A percentile compares a stretch with the other conserved stretches of the same genome.
phyloP scores from a whole-genome alignment of 2,329 filamentous ascomycete species.

The Aspergillus sojae region DNA sequence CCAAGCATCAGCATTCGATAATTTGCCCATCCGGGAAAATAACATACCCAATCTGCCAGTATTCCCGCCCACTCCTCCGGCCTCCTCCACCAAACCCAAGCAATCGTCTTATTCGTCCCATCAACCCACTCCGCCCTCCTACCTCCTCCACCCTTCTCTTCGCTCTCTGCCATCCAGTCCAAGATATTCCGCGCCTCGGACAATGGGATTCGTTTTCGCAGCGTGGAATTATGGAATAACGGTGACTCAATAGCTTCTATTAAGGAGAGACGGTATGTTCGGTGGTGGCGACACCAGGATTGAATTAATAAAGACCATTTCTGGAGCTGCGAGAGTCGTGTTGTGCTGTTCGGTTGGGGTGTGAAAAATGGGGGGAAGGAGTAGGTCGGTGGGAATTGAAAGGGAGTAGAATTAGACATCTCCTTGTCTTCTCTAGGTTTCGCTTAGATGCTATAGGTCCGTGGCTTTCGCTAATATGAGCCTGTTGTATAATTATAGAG shows the following conservation, averaged over 20 bases:
- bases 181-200: slow-evolving; percentile 58
- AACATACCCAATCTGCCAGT: slow-evolving; percentile 69
- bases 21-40: neutral
- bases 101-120: slow-evolving; percentile 55
- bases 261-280: slow-evolving; percentile 74
- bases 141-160: slow-evolving; percentile 51
- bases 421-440: neutral
- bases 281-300: slow-evolving; percentile 77
- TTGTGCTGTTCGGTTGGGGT: slow-evolving; percentile 49
- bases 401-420: slow-evolving; percentile 28
- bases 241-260: slow-evolving; percentile 61
- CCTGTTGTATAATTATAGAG: neutral
- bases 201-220: slow-evolving; percentile 51
- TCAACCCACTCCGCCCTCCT: slow-evolving; percentile 62
- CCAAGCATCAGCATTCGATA: slow-evolving; percentile 2
- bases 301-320: slow-evolving; percentile 90
- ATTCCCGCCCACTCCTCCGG: slow-evolving; percentile 87
- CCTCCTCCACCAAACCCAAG: slow-evolving; percentile 81
- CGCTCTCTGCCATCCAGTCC: slow-evolving; percentile 55
- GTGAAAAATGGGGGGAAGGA: slow-evolving; percentile 59
- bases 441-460: too few species aligned
- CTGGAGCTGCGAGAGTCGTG: slow-evolving; percentile 58
- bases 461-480: neutral
- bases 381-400: slow-evolving; percentile 46
- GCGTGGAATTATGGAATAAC: slow-evolving; percentile 55